Evolutionary conservation across 257 asterid genomes (phyloP), one percentile per base, ranked within the genome.

Genomic region (Primulina tabacum): DNA sequence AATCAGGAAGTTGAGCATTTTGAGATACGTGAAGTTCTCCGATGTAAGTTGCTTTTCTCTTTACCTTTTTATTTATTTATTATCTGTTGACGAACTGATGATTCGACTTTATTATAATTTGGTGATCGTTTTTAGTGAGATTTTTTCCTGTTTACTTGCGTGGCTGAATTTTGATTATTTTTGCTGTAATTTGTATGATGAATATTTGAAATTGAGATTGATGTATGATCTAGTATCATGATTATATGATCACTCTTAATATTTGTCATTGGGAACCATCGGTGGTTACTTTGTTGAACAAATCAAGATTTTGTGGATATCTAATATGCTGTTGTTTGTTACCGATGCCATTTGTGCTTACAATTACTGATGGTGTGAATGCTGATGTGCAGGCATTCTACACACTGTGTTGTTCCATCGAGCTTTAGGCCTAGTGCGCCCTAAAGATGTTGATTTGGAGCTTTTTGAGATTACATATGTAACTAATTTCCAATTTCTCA

Each of bases 401-500:
- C 99, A 94, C 75, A 89, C 97, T 11, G 76, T 91, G 69, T 73
- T 94, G 77, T 94, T 91, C 84, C 90, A 91, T 66, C 80, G 99
- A 84, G 96, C 99, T 76, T 85, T 89, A 80, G 99, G 99, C 69
- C 82, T 94, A 33, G 87, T 94, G 73, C 95, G 95, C 69, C 99
- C 99, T 7, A 91, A 86, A 87, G 96, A 94, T 63, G 80, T 91
- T 52, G 96, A 91, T 77, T 74, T 86, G 89, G 99, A 94, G 82
- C 97, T 94, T 68, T 94, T 94, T 73, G 99, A 94, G 84, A 89
- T 94, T 67, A 89, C 99, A 29, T 94, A 94, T 77, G 97, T 94
- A 73, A 83, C 96, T 84, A 29, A 20, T 65, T 65, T 50, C 10
- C 26, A 33, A n/a, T 64, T 50, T 71, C 64, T 65, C 38, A 14